Base-by-base conservation (phyloP, 1,284 basidiomycete species). In the Xerocomus amazonicus region DNA sequence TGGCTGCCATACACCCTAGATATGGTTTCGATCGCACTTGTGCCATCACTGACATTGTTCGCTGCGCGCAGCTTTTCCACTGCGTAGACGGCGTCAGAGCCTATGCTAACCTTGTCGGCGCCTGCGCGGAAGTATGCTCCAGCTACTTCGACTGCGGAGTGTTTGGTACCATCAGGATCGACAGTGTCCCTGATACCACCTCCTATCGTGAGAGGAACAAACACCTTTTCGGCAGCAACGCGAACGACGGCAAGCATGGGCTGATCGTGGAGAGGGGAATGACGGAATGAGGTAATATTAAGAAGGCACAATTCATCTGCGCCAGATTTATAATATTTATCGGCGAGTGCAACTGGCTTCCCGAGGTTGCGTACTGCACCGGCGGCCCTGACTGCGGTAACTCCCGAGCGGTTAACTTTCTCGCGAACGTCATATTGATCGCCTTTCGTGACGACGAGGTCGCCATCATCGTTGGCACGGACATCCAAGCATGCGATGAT, bases 391-490 rank as follows among this genome's bases (percentile, higher is more conserved):
- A 72, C 64, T 33, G 66, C 60, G 31, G 70, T 57, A 13, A 62
- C 56, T 44, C 54, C 51, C 10, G 63, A 53, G 17, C 70, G 40
- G 17, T 61, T 60, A 10, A 70, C 64, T 64, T 88, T 91, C 69
- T 98, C 96, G 50, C 96, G 90, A 13, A 98, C 96, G 65, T 98
- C 93, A 73, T 99, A 99, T 66, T 97, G 95, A 70, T 99, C 97
- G 48, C 97, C 97, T 74, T 99, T 99, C 43, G 97, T 99, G 2
- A 99, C 97, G 50, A 99, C 95, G 45, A 99, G 84, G 68, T 99
- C 97, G 40, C 97, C 97, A 29, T 87, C 71, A 67, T 99, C 97
- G 72, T 99, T 99, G 34, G 92, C 84, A 38, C 97, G 87, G 31
- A 99, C 96, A 69, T 99, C 97, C 79, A 99, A 86, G 68, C 97